A percentile compares a stretch with the other conserved stretches of the same genome.
These are phyloP conservation scores for Xylariaceae sp. DNA, from an alignment of 2,329 filamentous ascomycete genomes.

Conservation along the genomic window DNA sequence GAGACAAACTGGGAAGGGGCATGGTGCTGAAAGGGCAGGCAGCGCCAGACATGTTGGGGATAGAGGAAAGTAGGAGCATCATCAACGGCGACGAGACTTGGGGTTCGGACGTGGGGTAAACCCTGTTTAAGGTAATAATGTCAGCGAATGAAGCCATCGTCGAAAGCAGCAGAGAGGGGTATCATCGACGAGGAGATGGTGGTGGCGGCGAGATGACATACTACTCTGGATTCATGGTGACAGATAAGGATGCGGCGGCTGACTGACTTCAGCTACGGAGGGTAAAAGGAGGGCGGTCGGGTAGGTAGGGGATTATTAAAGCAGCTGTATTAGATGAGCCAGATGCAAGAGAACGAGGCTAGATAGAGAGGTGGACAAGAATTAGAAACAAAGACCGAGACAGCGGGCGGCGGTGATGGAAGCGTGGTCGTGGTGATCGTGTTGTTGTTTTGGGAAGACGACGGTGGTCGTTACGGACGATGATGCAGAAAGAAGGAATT, in stretches of 20 bases:
- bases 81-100: not conserved
- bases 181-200: not conserved
- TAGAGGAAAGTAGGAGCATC: not conserved
- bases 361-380: constrained; percentile 3
- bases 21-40: not conserved
- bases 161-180: constrained; percentile 3
- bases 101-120: constrained; percentile 16
- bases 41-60: not conserved
- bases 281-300: constrained; percentile 11
- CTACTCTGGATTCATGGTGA: constrained; percentile 90
- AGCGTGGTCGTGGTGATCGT: not conserved
- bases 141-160: constrained; percentile 14
- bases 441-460: not conserved
- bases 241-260: constrained; percentile 27
- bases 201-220: constrained; percentile 48
- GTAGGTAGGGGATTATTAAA: constrained; percentile 9
- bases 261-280: constrained; percentile 8
- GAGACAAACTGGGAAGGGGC: not conserved
- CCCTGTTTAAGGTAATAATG: constrained; percentile 14
- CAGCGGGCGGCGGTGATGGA: constrained; percentile 1
- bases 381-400: constrained; percentile 4
- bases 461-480: constrained; percentile 5
- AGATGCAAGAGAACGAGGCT: not conserved
- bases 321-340: not conserved
- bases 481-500: constrained; percentile 5